Conservation (phyloP, 306 rosid genomes). For the Castanopsis chinensis region DNA sequence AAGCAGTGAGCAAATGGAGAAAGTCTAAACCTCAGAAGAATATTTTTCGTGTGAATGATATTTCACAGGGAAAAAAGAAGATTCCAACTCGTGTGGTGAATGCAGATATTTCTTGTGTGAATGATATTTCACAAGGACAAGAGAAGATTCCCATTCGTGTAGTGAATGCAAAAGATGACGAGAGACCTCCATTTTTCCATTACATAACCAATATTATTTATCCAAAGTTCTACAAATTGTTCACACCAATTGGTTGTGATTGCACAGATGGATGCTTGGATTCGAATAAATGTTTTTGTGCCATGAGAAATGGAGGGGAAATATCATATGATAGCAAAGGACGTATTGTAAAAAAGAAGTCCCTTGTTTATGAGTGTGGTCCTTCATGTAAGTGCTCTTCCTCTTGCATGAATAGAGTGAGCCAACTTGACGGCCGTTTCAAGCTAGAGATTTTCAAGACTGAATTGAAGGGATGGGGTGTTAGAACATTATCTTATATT, state of each 20-base stretch:
- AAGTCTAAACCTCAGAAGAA: background rate
- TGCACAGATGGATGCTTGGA: constrained; percentile 23
- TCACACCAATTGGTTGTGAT: constrained; percentile 2
- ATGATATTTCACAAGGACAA: constrained; percentile 37
- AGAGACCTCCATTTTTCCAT: constrained; percentile 4
- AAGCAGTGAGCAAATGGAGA: background rate
- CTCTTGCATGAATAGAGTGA: constrained; percentile 32
- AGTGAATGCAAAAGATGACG: background rate
- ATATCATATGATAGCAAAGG: constrained; percentile 8
- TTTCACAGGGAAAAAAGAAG: constrained; percentile 39
- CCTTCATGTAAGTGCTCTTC: constrained; percentile 34
- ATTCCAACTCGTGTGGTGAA: constrained; percentile 20
- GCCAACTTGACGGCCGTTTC: constrained; percentile 26
- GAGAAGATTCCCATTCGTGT: constrained; percentile 33
- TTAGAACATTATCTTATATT: constrained; percentile 40
- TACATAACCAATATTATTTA: constrained; percentile 14
- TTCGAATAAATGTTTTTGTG: constrained; percentile 24
- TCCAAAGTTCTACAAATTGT: background rate
- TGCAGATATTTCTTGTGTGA: background rate
- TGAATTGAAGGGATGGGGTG: constrained; percentile 41
- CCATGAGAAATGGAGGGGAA: constrained; percentile 26
- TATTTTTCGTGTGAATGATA: constrained; percentile 14
- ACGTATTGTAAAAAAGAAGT: background rate
- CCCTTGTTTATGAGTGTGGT: constrained; percentile 34
- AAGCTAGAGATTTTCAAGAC: constrained; percentile 38